Evolutionary conservation across 352 stramenopile species (phyloP).

Genomic region (Globisporangium splendens): DNA sequence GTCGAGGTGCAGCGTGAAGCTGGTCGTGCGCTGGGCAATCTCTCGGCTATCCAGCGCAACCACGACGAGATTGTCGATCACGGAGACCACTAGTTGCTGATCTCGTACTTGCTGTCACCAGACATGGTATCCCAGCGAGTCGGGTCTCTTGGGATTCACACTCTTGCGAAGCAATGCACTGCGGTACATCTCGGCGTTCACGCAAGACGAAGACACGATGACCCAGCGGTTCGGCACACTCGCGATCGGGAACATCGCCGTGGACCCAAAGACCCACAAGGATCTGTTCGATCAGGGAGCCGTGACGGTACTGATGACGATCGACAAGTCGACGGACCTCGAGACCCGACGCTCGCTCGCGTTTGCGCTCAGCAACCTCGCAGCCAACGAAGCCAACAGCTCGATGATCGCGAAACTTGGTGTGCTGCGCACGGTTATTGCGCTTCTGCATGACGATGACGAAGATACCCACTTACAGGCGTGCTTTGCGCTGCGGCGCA

Average conservation of each 20-base stretch:
- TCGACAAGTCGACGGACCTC: constrained; percentile 82
- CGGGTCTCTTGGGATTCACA: constrained; percentile 91
- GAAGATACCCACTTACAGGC: constrained; percentile 93
- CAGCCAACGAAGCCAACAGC: constrained; percentile 90
- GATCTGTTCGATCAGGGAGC: constrained; percentile 92
- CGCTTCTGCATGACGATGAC: constrained; percentile 86
- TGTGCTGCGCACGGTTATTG: constrained; percentile 81
- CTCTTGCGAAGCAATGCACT: constrained; percentile 87
- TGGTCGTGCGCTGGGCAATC: constrained; percentile 90
- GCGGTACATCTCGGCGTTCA: constrained; percentile 84
- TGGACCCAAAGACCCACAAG: constrained; percentile 85
- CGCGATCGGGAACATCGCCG: constrained; percentile 90
- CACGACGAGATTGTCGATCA: constrained; percentile 90
- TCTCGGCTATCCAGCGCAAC: constrained; percentile 88
- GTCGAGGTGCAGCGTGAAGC: constrained; percentile 92
- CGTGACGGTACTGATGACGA: constrained; percentile 86
- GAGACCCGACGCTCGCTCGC: constrained; percentile 90
- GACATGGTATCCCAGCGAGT: constrained; percentile 93
- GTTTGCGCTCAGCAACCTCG: constrained; percentile 95
- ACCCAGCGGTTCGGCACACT: constrained; percentile 90
- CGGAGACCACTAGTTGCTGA: constrained; percentile 92
- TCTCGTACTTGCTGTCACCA: constrained; percentile 94
- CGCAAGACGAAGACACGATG: constrained; percentile 69
- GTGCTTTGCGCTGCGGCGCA: constrained; percentile 89
- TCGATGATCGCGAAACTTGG: constrained; percentile 81